Percentiles rank a stretch among this genome's conserved stretches.
Evolutionary conservation across 192 early-diverging fungal genomes (phyloP).

Genomic region (Cetraspora pellucida): DNA sequence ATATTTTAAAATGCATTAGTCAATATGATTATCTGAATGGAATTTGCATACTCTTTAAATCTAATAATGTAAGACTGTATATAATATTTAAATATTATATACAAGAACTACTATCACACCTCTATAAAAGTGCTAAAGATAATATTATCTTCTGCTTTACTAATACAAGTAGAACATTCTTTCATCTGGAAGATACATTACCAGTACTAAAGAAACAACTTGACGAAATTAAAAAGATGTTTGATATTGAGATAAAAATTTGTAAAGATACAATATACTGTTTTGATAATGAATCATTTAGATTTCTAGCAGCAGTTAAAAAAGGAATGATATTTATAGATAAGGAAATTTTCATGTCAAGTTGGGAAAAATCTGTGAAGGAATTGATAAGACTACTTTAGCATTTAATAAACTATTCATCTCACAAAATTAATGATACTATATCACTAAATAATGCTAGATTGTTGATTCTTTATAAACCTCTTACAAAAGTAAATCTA

Average conservation of each 20-base stretch:
- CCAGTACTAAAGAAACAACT: slow-evolving; percentile 31
- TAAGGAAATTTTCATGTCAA: slow-evolving; percentile 32
- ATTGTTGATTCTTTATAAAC: slow-evolving; percentile 29
- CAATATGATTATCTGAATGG: slow-evolving; percentile 30
- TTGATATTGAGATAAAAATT: slow-evolving; percentile 23
- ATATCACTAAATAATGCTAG: slow-evolving; percentile 38
- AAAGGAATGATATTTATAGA: slow-evolving; percentile 25
- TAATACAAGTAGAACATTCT: slow-evolving; percentile 36
- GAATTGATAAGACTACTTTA: slow-evolving; percentile 34
- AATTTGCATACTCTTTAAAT: slow-evolving; percentile 35
- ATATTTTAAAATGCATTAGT: slow-evolving; percentile 32
- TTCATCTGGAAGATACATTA: slow-evolving; percentile 38
- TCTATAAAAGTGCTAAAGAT: slow-evolving; percentile 34
- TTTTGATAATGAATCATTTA: slow-evolving; percentile 42
- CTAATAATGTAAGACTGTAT: slow-evolving; percentile 23
- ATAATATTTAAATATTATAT: slow-evolving; percentile 35
- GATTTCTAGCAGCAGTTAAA: slow-evolving; percentile 37
- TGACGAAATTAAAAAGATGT: slow-evolving; percentile 17
- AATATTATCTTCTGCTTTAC: slow-evolving; percentile 43
- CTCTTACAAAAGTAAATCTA: slow-evolving; percentile 37
- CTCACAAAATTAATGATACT: slow-evolving; percentile 37
- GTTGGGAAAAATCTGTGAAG: slow-evolving; percentile 38
- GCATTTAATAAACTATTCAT: slow-evolving; percentile 17
- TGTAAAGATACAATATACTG: slow-evolving; percentile 25
- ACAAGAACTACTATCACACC: slow-evolving; percentile 34